Evolutionary conservation across 345 rosid species (phyloP), one percentile per base, ranked within the genome.

Genomic region (Hypericum androsaemum): DNA sequence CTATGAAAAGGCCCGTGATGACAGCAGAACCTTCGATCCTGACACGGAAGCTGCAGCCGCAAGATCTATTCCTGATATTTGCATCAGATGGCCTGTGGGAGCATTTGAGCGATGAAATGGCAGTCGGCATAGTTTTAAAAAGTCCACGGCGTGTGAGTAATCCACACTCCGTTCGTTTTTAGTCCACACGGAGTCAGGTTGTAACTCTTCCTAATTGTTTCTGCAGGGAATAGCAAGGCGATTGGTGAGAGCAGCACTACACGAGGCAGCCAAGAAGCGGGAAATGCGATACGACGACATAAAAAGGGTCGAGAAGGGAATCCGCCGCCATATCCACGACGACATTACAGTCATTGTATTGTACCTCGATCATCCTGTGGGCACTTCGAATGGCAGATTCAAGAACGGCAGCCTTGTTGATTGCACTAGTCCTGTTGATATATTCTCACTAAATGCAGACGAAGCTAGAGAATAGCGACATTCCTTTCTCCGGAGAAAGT

Each of bases 61-160:
- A 64, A 1, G 77, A 74, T 54, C 36, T 64, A 51, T 78, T 78
- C 61, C 43, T 78, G 56, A 72, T 78, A 44, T 74, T 74, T 64
- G 82, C 82, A 47, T 68, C 82, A 17, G 82, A 77, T 61, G 82
- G 82, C 32, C 80, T 78, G 0, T 74, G 83, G 83, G 83, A 74
- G 75, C 83, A 74, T 50, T 37, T 72, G 52, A 78, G 63, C 57
- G 83, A 78, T 44, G 73, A 74, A 67, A 59, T 53, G 50, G 83
- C 71, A 8, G 73, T 73, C 16, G 72, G 67, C 36, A 72, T 75
- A 35, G 80, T 78, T 13, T 6, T 39, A 40, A 72, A 54, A 64
- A 60, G 56, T 50, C 78, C 83, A 6, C 65, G 80, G 67, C 37
- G 17, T 5, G 83, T 72, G 65, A 67, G 74, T 36, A 49, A 10